A percentile compares a stretch with the other conserved stretches of the same genome.
Evolutionary conservation across 805 yeast species (phyloP).

Genomic region (Huiozyma sinensis): DNA sequence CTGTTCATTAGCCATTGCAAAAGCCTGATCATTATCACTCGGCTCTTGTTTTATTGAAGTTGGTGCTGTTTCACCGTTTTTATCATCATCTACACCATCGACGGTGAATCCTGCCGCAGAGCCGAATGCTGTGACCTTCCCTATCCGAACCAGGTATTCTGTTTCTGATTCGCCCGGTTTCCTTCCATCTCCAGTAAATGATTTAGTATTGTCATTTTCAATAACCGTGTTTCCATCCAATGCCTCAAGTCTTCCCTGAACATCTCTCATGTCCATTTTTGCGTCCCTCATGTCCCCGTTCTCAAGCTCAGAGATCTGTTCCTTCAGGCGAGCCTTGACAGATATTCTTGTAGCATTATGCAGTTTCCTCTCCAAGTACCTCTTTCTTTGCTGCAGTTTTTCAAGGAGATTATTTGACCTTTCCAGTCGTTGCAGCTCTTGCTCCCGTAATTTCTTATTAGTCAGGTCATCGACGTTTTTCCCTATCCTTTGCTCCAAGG

Average conservation of each 20-base stretch:
- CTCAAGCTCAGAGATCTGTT: conserved; percentile 44
- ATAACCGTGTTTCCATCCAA: conserved; percentile 10
- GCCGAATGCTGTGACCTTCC: conserved; percentile 91
- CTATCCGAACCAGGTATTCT: conserved; percentile 77
- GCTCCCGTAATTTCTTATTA: conserved; percentile 50
- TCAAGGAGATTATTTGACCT: conserved; percentile 45
- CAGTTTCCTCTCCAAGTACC: conserved; percentile 38
- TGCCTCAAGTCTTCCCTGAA: conserved; percentile 35
- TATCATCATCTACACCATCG: conserved; percentile 1
- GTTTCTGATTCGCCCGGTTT: conserved; percentile 66
- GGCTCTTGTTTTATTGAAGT: conserved; percentile 1
- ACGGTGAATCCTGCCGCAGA: conserved; percentile 43
- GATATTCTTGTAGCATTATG: conserved; percentile 54
- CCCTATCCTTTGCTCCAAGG: conserved; percentile 66
- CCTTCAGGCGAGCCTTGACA: conserved; percentile 41
- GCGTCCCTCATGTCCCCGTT: conserved; percentile 42
- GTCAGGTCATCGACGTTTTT: conserved; percentile 55
- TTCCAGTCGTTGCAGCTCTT: conserved; percentile 65
- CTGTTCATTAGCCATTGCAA: conserved; percentile 14
- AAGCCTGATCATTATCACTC: neutral
- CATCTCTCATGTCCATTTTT: conserved; percentile 54
- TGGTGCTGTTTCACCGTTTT: neutral
- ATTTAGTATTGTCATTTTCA: conserved; percentile 4
- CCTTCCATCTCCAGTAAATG: conserved; percentile 22
- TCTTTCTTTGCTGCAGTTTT: conserved; percentile 35